Evolutionary conservation across 2,329 filamentous ascomycete genomes (phyloP).

Genomic region (Ophiostoma perfectum): DNA sequence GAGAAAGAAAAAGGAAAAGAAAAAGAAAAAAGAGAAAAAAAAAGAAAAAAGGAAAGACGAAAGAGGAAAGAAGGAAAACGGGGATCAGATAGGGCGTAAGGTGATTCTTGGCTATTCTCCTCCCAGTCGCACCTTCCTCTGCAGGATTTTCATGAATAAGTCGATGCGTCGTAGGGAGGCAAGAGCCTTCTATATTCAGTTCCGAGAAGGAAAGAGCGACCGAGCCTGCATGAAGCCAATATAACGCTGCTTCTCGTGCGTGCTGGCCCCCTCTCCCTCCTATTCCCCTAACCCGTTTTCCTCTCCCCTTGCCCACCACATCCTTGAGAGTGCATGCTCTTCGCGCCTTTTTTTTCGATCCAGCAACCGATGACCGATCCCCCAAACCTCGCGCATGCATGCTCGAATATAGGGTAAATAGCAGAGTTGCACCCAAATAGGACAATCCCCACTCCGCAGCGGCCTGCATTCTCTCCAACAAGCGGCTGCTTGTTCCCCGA

Average conservation of each 20-base stretch:
- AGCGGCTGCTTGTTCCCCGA: background rate
- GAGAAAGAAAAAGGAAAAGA: background rate
- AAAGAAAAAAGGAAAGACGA: background rate
- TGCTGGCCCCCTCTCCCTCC: background rate
- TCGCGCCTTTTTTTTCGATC: background rate
- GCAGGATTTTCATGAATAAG: background rate
- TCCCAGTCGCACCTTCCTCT: background rate
- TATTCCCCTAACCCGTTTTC: background rate
- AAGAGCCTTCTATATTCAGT: too few relatives aligned
- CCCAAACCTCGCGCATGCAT: background rate
- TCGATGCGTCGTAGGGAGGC: background rate
- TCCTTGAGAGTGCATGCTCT: background rate
- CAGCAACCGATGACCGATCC: conserved; percentile 5
- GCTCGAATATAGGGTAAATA: background rate
- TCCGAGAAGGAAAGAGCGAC: background rate
- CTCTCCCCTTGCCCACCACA: too few relatives aligned
- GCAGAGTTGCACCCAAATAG: background rate
- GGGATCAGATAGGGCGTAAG: background rate
- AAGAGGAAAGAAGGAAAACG: background rate
- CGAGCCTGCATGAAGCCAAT: background rate
- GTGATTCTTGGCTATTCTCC: background rate
- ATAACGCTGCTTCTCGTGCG: background rate
- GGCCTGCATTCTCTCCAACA: background rate
- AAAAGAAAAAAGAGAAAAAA: background rate
- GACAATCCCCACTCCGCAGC: background rate